These are phyloP conservation scores for Rhytidhysteron rufulum DNA, from an alignment of 2,329 filamentous ascomycete genomes.

Conservation along the genomic window DNA sequence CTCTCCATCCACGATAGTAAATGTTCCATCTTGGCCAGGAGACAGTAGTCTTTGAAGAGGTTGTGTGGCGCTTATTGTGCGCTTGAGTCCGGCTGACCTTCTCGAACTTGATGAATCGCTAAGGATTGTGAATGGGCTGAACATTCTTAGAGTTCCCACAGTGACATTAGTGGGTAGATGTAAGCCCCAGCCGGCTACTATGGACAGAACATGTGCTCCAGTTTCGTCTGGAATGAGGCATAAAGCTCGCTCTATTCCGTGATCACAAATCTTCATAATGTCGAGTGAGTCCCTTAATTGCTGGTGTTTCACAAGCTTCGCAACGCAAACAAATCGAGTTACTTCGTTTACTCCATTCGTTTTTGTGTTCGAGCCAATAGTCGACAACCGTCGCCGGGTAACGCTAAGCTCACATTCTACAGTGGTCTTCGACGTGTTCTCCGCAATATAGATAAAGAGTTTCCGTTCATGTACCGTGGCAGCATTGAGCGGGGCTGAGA, in stretches of 20 bases:
- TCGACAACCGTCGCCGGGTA: constrained; percentile 30
- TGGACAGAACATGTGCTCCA: constrained; percentile 19
- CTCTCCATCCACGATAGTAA: constrained; percentile 31
- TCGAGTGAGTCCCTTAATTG: constrained; percentile 24
- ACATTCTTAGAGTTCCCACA: constrained; percentile 25
- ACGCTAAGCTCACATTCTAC: constrained; percentile 35
- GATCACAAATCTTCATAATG: constrained; percentile 28
- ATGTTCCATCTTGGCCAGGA: constrained; percentile 19
- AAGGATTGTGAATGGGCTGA: constrained; percentile 29
- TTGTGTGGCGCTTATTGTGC: constrained; percentile 21
- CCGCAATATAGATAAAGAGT: constrained; percentile 34
- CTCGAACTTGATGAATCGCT: constrained; percentile 19
- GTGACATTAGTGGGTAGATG: constrained; percentile 27
- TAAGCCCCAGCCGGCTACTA: constrained; percentile 34
- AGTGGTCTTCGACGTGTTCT: constrained; percentile 26
- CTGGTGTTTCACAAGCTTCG: constrained; percentile 23
- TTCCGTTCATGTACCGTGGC: constrained; percentile 34
- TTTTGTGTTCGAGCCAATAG: constrained; percentile 24
- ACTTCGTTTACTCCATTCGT: constrained; percentile 16
- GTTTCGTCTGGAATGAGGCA: constrained; percentile 20
- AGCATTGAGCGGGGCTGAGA: constrained; percentile 34
- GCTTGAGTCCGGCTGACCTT: constrained; percentile 28
- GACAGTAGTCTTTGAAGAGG: constrained; percentile 22
- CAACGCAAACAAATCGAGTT: constrained; percentile 32
- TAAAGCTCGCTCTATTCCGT: constrained; percentile 27